Percentiles rank a stretch among this genome's conserved stretches.
Conservation (phyloP, 768 basidiomycete species). For the Suillus luteus region DNA sequence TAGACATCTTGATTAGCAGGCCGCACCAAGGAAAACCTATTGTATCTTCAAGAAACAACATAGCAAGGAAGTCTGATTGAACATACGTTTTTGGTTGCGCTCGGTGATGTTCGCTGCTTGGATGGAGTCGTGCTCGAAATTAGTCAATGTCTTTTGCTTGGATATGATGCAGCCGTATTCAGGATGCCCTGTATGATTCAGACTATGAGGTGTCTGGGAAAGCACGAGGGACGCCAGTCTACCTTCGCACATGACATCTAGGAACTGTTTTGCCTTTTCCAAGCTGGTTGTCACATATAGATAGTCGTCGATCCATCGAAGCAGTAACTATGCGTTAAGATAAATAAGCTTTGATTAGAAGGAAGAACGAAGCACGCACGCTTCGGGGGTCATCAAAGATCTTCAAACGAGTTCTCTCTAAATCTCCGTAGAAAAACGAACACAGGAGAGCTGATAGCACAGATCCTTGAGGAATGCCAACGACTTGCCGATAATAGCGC, state of each 20-base stretch:
- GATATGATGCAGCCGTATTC: conserved; percentile 95
- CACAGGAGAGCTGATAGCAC: conserved; percentile 90
- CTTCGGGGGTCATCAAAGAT: conserved; percentile 60
- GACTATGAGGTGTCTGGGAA: neutral
- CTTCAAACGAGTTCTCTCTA: conserved; percentile 58
- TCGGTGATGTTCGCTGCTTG: conserved; percentile 55
- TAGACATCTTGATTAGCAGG: conserved; percentile 69
- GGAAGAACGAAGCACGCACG: conserved; percentile 46
- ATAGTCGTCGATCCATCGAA: conserved; percentile 95
- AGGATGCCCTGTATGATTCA: conserved; percentile 63
- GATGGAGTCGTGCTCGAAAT: conserved; percentile 65
- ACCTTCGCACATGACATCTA: conserved; percentile 78
- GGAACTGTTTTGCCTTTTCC: conserved; percentile 62
- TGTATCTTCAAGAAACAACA: neutral
- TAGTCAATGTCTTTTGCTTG: conserved; percentile 84
- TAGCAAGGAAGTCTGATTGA: neutral
- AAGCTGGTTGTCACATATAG: conserved; percentile 77
- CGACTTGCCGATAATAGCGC: conserved; percentile 80
- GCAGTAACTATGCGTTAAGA: conserved; percentile 53
- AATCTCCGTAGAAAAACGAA: conserved; percentile 91
- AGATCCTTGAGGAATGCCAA: conserved; percentile 97
- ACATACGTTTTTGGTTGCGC: conserved; percentile 45
- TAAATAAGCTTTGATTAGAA: neutral
- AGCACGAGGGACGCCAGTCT: neutral
- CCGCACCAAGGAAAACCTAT: conserved; percentile 96